Conservation (phyloP, 2,329 filamentous ascomycete species). For the Ascochyta koolunga region DNA sequence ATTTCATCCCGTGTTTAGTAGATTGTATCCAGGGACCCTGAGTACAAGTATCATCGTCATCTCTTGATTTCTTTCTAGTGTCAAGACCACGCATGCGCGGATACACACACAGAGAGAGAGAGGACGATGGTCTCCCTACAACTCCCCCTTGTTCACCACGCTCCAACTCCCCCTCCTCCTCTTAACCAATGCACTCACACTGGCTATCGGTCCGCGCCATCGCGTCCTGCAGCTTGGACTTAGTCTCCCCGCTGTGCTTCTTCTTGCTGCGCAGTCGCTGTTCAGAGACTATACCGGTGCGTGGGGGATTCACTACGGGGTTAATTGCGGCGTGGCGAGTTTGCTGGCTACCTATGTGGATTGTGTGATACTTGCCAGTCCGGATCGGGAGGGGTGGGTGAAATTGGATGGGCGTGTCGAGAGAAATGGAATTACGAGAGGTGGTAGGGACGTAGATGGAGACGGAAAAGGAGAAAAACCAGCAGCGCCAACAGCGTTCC, state of each 20-base stretch:
- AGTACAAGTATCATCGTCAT: too few species aligned
- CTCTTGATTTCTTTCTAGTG: too few species aligned
- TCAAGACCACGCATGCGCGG: too few species aligned
- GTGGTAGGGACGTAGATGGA: not conserved
- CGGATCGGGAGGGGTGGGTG: conserved; percentile 34
- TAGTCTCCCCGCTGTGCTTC: conserved; percentile 20
- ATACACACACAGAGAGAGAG: too few species aligned
- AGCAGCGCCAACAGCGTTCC: conserved; percentile 13
- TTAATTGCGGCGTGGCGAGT: conserved; percentile 16
- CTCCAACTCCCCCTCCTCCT: conserved; percentile 24
- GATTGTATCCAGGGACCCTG: too few species aligned
- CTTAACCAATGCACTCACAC: conserved; percentile 20
- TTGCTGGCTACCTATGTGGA: conserved; percentile 24
- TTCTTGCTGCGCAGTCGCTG: conserved; percentile 27
- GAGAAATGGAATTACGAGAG: not conserved
- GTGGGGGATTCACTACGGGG: conserved; percentile 24
- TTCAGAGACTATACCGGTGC: conserved; percentile 17
- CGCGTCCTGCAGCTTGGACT: conserved; percentile 14
- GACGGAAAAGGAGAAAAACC: not conserved
- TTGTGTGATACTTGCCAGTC: conserved; percentile 27
- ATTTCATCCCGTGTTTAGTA: too few species aligned
- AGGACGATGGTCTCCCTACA: conserved; percentile 4
- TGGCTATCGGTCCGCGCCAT: conserved; percentile 18
- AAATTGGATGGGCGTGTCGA: conserved; percentile 3
- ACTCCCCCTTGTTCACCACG: conserved; percentile 11